A percentile compares a stretch with the other conserved stretches of the same genome.
phyloP scores from a whole-genome alignment of 2,329 filamentous ascomycete genomes.

The Colletotrichum theobromicola region DNA sequence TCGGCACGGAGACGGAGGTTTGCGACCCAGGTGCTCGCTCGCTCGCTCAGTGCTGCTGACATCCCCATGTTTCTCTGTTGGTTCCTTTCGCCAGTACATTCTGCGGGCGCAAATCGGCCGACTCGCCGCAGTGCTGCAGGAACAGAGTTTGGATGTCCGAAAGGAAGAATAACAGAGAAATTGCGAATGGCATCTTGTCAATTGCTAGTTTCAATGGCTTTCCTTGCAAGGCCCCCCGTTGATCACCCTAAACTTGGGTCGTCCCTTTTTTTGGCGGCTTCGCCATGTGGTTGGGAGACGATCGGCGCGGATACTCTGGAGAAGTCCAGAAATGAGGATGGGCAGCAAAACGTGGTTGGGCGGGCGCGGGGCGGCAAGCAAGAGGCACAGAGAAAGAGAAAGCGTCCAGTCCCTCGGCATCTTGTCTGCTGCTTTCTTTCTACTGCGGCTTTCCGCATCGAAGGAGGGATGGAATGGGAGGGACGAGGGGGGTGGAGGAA shows the following conservation, averaged over 20 bases:
- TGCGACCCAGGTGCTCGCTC: neutral
- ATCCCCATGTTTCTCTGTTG: neutral
- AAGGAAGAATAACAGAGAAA: neutral
- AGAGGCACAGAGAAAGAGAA: neutral
- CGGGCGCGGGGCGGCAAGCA: neutral
- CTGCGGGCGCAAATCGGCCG: neutral
- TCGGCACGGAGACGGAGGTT: neutral
- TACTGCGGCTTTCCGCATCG: neutral
- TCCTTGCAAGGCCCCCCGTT: neutral
- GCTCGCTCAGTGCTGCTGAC: neutral
- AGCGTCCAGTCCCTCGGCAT: neutral
- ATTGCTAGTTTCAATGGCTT: neutral
- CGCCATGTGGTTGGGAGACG: neutral
- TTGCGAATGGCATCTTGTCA: neutral
- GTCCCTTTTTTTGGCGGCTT: neutral
- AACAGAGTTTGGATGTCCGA: neutral
- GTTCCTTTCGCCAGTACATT: neutral
- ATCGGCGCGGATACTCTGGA: neutral
- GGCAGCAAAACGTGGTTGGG: neutral
- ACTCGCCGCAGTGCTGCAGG: neutral
- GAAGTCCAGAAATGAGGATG: neutral
- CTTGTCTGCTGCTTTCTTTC: neutral
- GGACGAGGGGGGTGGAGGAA: neutral
- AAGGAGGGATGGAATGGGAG: neutral
- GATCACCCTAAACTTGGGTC: neutral